Evolutionary conservation across 2,329 filamentous ascomycete genomes (phyloP).

Genomic region (Colletotrichum phormii): DNA sequence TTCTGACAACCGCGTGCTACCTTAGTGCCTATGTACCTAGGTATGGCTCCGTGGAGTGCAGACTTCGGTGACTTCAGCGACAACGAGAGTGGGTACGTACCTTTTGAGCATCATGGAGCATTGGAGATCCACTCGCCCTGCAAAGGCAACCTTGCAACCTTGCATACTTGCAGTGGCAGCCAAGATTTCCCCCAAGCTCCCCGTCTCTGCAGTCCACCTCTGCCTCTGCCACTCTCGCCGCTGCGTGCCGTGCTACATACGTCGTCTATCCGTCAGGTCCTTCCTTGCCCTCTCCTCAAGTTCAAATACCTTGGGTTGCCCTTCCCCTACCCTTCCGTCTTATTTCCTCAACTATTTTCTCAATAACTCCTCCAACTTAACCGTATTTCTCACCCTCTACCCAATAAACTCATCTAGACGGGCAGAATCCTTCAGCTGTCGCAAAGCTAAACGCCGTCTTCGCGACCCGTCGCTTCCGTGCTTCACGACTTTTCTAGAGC

Average conservation of each 20-base stretch:
- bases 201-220: background rate
- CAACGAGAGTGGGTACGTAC: background rate
- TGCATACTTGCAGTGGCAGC: constrained; percentile 1
- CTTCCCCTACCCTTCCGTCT: constrained; percentile 2
- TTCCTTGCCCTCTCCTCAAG: background rate
- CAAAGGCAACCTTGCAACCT: constrained; percentile 4
- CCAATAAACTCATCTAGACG: background rate
- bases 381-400: background rate
- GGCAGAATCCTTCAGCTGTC: background rate
- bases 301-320: constrained; percentile 29
- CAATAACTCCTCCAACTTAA: background rate
- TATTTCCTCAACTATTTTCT: background rate
- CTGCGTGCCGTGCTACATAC: background rate
- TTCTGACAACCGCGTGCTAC: no score
- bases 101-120: constrained; percentile 7
- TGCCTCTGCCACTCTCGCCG: constrained; percentile 11
- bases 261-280: background rate
- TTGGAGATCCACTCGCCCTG: constrained; percentile 22
- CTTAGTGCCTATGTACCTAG: no score
- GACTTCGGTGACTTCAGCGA: no score
- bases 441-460: background rate
- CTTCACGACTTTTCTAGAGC: constrained; percentile 1
- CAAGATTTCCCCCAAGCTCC: constrained; percentile 29
- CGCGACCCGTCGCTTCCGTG: constrained; percentile 12
- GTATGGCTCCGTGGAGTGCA: no score